These are phyloP conservation scores for Lodderomyces theae DNA, from an alignment of 1,139 yeast genomes.

Conservation along the genomic window DNA sequence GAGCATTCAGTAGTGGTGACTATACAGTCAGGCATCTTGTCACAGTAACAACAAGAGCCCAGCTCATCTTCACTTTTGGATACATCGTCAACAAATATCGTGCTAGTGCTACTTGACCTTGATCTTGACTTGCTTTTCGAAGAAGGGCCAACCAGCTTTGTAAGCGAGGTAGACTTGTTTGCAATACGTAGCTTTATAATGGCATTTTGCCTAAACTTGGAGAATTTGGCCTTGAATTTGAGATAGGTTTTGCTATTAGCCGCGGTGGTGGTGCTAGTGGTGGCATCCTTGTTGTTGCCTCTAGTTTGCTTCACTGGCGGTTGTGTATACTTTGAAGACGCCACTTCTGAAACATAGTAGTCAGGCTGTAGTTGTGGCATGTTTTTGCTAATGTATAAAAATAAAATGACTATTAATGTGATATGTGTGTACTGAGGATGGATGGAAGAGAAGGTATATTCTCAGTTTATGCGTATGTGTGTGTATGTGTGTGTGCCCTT, in stretches of 20 bases:
- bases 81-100: neutral
- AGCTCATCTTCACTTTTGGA: neutral
- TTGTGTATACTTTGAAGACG: neutral
- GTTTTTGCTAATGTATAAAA: neutral
- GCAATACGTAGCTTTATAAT: neutral
- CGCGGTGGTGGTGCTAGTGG: too few relatives aligned
- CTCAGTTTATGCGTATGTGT: too few relatives aligned
- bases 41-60: neutral
- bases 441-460: neutral
- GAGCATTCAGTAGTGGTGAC: constrained; percentile 1
- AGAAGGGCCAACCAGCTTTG: neutral
- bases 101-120: neutral
- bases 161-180: neutral
- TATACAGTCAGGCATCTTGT: neutral
- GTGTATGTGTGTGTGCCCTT: too few relatives aligned
- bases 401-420: neutral
- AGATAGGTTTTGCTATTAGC: neutral
- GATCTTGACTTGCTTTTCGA: neutral
- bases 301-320: neutral
- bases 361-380: neutral
- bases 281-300: neutral
- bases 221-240: neutral
- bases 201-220: neutral
- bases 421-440: neutral
- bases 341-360: neutral